Evolutionary conservation across 2,329 filamentous ascomycete genomes (phyloP).

Genomic region (Samsoniella hepiali): DNA sequence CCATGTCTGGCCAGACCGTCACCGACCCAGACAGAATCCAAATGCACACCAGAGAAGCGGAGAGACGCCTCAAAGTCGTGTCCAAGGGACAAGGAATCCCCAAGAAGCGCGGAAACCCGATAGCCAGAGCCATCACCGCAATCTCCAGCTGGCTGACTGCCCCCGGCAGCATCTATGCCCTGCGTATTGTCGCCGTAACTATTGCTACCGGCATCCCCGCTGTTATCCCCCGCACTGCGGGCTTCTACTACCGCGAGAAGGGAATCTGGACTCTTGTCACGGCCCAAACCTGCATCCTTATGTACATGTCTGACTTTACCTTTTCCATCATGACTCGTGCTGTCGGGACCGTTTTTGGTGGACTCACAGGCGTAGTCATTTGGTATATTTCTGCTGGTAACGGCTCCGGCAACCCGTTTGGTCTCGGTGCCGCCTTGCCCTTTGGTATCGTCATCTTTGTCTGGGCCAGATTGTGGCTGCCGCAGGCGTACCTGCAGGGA

Average conservation of each 20-base stretch:
- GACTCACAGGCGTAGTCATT: constrained; percentile 42
- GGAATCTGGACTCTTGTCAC: constrained; percentile 52
- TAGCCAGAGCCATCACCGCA: constrained; percentile 28
- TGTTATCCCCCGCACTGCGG: constrained; percentile 39
- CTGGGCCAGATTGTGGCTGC: constrained; percentile 36
- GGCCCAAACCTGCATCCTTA: constrained; percentile 45
- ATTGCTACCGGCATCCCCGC: constrained; percentile 42
- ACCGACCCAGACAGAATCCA: constrained; percentile 25
- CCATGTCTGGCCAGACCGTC: constrained; percentile 20
- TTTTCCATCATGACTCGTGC: constrained; percentile 42
- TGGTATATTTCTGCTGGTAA: constrained; percentile 52
- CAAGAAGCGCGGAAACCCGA: constrained; percentile 17
- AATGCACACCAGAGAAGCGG: constrained; percentile 5
- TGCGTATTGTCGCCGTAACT: constrained; percentile 47
- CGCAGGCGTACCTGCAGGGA: constrained; percentile 28
- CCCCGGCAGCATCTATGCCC: constrained; percentile 42
- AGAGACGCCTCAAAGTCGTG: constrained; percentile 13
- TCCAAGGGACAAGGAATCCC: constrained; percentile 9
- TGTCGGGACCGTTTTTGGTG: constrained; percentile 45
- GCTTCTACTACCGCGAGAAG: constrained; percentile 51
- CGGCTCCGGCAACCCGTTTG: constrained; percentile 48
- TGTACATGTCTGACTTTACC: constrained; percentile 50
- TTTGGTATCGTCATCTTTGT: constrained; percentile 35
- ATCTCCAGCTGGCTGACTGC: constrained; percentile 41
- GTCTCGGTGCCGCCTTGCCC: constrained; percentile 44